A percentile compares a stretch with the other conserved stretches of the same genome.
Conservation (phyloP, 164 flowering plant genomes). For the Nymphaea colorata region DNA sequence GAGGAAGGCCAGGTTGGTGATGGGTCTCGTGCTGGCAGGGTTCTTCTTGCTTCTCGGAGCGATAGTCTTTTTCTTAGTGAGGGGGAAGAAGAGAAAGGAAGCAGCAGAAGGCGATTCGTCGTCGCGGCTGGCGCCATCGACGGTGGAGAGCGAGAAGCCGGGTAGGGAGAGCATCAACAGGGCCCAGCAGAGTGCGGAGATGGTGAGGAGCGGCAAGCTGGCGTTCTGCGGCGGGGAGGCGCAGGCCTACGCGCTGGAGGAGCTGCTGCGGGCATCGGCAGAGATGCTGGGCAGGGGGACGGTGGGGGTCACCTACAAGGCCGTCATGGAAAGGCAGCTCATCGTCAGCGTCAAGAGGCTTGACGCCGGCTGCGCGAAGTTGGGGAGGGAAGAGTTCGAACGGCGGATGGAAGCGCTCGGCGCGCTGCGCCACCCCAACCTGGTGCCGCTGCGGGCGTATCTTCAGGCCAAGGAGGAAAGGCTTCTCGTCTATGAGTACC, state of each 20-base stretch:
- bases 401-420: conserved; percentile 74
- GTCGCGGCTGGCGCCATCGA: not conserved
- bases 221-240: conserved; percentile 84
- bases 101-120: not conserved
- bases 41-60: not conserved
- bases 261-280: conserved; percentile 90
- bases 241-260: conserved; percentile 57
- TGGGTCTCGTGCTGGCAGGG: not conserved
- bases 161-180: conserved; percentile 28
- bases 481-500: conserved; percentile 76
- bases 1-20: not conserved
- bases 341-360: conserved; percentile 76
- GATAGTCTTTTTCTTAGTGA: not conserved
- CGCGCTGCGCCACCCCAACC: conserved; percentile 69
- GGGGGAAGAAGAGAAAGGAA: not conserved
- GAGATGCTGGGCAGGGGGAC: conserved; percentile 84
- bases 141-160: conserved; percentile 17
- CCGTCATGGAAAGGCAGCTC: conserved; percentile 68
- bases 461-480: conserved; percentile 82
- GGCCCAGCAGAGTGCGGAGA: conserved; percentile 24
- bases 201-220: conserved; percentile 55
- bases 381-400: conserved; percentile 48
- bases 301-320: conserved; percentile 83
- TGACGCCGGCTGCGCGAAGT: conserved; percentile 26
- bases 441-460: conserved; percentile 84